Evolutionary conservation across 306 rosid species (phyloP), one percentile per base, ranked within the genome.

Genomic region (Fragaria iinumae): DNA sequence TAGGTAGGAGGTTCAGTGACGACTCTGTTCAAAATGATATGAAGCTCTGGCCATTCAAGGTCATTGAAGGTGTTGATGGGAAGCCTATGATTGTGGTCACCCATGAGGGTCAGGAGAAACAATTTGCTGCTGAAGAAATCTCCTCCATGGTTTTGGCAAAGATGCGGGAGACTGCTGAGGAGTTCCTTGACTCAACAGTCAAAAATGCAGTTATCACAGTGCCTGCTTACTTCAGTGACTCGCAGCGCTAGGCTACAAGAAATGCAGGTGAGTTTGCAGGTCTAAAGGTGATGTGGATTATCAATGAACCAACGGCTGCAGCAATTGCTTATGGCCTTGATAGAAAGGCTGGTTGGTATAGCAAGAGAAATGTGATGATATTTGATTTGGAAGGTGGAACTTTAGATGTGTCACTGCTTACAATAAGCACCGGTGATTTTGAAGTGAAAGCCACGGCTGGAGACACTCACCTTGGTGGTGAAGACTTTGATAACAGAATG

Each of bases 381-480:
- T 62, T 62, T 62, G 41, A 62, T 29, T 29, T 62, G 67, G 41
- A n/a, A 4, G 67, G 67, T 62, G 67, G 67, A 10, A 62, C n/a
- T 62, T 14, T 62, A 29, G 67, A 62, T 62, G 67, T 62, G 3
- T 29, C 67, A 14, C 41, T 62, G 67, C 41, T 62, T 11, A 14
- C 18, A 4, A 62, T 62, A 62, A 29, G 41, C 11, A 4, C 67
- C 13, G 67, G 67, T 62, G 67, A 12, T 7, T 62, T 27, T 62
- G 67, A 29, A 62, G 41, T 62, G 10, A 62, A 62, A 29, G 41
- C 67, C 67, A 62, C 67, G 1, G 67, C 67, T 62, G 67, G 67
- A 27, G 67, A 62, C 67, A 62, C 67, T 62, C 67, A 62, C 11
- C 67, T 62, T 62, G 67, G 67, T 29, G 41, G 41, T 27, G 67